Base-by-base conservation (phyloP, 495 filamentous ascomycete genomes). In the Aspergillus bertholletiae region DNA sequence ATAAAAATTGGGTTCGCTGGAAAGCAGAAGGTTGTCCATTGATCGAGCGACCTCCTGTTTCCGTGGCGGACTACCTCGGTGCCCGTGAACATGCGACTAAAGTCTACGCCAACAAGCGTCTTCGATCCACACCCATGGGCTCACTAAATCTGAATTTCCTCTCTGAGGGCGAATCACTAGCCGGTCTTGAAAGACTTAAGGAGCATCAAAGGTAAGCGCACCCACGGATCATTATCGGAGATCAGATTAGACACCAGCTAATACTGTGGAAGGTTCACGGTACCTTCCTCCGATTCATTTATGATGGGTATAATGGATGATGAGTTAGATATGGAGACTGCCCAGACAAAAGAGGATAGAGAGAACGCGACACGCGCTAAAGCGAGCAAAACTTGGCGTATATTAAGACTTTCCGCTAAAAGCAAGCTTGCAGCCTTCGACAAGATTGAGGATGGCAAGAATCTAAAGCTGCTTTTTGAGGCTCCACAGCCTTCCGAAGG, bases 1-100 rank as follows among this genome's bases (percentile, higher is more conserved):
- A 99, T 71, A 96, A 96, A 70, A 96, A 96, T 61, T 99, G 94
- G 94, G 91, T 92, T 39, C 87, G 89, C 45, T 99, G 94, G 94
- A 99, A 99, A 70, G 84, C 90, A 8, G 94, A 97, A 69, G 86
- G 83, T 47, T 97, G 94, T 68, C 91, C 89, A 26, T 79, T 84
- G 20, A 96, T 99, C 64, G 85, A 92, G 56, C 79, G 82, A 37
- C 80, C 87, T 15, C 75, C 89, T 6, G 69, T 96, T 28, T 78
- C 84, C 3, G 76, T 85, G 20, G 68, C 74, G 21, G 81, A 88
- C 26, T 89, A 89, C 64, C 64, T 81, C 47, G 78, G 82, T 41
- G 86, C 89, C 21, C 87, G 86, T 60, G 71, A 75, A 23, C 71
- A 81, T 46, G 86, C 85, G 5, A 75, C 72, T 51, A 87, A 84